These are phyloP conservation scores for peach (Prunus persica) DNA, from an alignment of 306 rosid genomes.

Conservation along the genomic window Prunus_persica_NCBIv2 NC_034014.1:23042501-23043000, in stretches of 20 bases:
- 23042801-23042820: conserved; percentile 46
- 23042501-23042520: conserved; percentile 11
- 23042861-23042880: not conserved
- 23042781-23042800: conserved; percentile 18
- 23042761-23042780: conserved; percentile 22
- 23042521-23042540: not conserved
- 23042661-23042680: conserved; percentile 29
- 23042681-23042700: conserved; percentile 14
- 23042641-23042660: conserved; percentile 24
- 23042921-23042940: too few species aligned
- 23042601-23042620: conserved; percentile 16
- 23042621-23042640: conserved; percentile 17
- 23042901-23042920: not conserved
- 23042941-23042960: too few species aligned
- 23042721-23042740: not conserved
- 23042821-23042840: conserved; percentile 23
- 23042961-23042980: too few species aligned
- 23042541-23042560: conserved; percentile 11
- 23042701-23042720: not conserved
- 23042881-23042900: not conserved
- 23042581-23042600: conserved; percentile 24
- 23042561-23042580: conserved; percentile 18
- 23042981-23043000: not conserved
- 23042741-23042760: conserved; percentile 2
- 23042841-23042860: conserved; percentile 17